Percentiles rank a stretch among this genome's conserved stretches.
These are phyloP conservation scores for Cucurbita ficifolia DNA, from an alignment of 306 rosid species.

Conservation along the genomic window DNA sequence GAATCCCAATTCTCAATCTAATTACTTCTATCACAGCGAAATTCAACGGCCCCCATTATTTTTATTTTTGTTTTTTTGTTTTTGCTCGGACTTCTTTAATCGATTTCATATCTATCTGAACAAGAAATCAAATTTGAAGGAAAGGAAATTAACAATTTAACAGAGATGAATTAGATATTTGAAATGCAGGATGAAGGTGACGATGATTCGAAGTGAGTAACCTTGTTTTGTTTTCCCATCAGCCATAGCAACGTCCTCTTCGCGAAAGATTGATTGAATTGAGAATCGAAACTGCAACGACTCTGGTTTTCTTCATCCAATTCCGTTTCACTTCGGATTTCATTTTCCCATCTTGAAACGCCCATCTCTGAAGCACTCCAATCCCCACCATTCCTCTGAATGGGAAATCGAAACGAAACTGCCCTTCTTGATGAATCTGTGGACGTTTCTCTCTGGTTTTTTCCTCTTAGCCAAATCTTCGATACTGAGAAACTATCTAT, in stretches of 20 bases:
- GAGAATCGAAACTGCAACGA: slow-evolving; percentile 60
- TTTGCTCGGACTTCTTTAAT: no score
- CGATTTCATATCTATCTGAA: no score
- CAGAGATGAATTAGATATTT: slow-evolving; percentile 4
- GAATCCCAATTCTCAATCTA: background rate
- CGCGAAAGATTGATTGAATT: slow-evolving; percentile 70
- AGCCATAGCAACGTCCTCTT: slow-evolving; percentile 87
- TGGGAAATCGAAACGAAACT: slow-evolving; percentile 57
- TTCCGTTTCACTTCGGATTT: slow-evolving; percentile 29
- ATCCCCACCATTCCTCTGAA: slow-evolving; percentile 18
- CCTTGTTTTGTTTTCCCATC: slow-evolving; percentile 75
- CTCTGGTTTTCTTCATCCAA: slow-evolving; percentile 53
- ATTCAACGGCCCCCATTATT: background rate
- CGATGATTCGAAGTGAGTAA: slow-evolving; percentile 34
- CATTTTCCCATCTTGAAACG: slow-evolving; percentile 45
- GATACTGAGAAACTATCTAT: slow-evolving; percentile 68
- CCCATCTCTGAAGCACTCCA: slow-evolving; percentile 48
- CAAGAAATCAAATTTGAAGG: no score
- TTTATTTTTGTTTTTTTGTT: no score
- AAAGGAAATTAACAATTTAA: background rate
- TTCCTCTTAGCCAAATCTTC: slow-evolving; percentile 76
- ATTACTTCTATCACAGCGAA: background rate
- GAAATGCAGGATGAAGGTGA: slow-evolving; percentile 30
- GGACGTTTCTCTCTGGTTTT: slow-evolving; percentile 24
- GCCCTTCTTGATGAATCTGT: slow-evolving; percentile 44